A percentile compares a stretch with the other conserved stretches of the same genome.
phyloP scores from a whole-genome alignment of 1,284 basidiomycete species.

The Ustilago tritici region DNA sequence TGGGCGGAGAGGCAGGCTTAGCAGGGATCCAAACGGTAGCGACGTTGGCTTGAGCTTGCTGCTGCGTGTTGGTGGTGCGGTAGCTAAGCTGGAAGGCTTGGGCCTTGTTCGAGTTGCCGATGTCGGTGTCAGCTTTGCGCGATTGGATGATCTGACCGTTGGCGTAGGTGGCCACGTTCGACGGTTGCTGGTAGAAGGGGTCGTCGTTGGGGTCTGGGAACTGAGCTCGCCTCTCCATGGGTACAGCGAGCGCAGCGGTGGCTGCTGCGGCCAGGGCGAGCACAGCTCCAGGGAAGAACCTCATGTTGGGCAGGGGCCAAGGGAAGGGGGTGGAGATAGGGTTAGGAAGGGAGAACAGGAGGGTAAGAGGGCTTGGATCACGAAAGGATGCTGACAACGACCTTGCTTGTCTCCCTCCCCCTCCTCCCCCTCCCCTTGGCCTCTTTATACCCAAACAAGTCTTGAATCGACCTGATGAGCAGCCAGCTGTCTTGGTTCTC shows the following conservation, averaged over 20 bases:
- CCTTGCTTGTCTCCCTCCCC: no score
- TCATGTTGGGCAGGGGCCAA: constrained; percentile 8
- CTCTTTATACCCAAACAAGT: background rate
- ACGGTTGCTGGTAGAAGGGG: constrained; percentile 48
- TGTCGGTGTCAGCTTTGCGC: constrained; percentile 37
- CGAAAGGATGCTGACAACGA: background rate
- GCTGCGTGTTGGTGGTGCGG: constrained; percentile 45
- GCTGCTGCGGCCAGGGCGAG: constrained; percentile 22
- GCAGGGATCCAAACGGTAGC: constrained; percentile 55
- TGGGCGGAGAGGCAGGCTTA: constrained; percentile 47
- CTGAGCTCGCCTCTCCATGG: constrained; percentile 18
- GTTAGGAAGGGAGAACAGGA: background rate
- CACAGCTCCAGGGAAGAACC: constrained; percentile 20
- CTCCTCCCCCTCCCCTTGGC: no score
- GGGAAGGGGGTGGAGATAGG: background rate
- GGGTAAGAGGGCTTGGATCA: background rate
- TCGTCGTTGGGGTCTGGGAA: constrained; percentile 48
- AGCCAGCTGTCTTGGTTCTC: background rate
- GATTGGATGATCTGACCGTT: constrained; percentile 52
- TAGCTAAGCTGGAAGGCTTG: constrained; percentile 56
- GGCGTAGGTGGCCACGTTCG: constrained; percentile 34
- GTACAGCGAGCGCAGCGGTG: constrained; percentile 18
- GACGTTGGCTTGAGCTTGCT: constrained; percentile 30
- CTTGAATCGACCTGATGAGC: background rate
- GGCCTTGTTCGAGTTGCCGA: constrained; percentile 32